phyloP scores from a whole-genome alignment of 345 rosid species.

The Brassica napus region Da-Ae NC_063451.1:35793501-35794000 shows the following conservation, averaged over 20 bases:
- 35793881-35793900: neutral
- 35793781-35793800: neutral
- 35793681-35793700: neutral
- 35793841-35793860: no score
- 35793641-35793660: neutral
- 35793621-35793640: neutral
- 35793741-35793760: neutral
- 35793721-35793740: neutral
- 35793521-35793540: neutral
- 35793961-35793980: slow-evolving; percentile 29
- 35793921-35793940: neutral
- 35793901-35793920: neutral
- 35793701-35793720: neutral
- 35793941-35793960: slow-evolving; percentile 15
- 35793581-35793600: neutral
- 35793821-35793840: neutral
- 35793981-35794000: neutral
- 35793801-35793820: neutral
- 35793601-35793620: neutral
- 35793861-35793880: neutral
- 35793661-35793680: neutral
- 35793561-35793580: neutral
- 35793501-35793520: neutral
- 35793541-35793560: neutral
- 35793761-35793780: slow-evolving; percentile 7